phyloP scores from a whole-genome alignment of 129 eudicot species.

The Tagetes erecta region DNA sequence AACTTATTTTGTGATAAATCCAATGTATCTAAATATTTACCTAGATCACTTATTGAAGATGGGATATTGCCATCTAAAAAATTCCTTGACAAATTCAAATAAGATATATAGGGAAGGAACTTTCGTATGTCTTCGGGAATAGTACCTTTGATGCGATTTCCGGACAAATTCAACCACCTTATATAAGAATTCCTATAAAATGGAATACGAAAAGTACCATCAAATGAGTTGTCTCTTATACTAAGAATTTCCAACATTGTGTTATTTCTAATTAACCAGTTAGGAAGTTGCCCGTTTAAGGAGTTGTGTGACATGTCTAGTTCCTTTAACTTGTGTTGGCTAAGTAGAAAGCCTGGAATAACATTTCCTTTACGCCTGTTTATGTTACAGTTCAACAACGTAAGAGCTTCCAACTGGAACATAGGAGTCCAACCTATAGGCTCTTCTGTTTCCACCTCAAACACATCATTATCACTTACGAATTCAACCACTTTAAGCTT shows the following conservation, averaged over 20 bases:
- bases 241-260: neutral
- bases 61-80: constrained; percentile 25
- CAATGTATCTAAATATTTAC: neutral
- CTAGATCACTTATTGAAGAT: constrained; percentile 8
- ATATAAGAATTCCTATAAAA: neutral
- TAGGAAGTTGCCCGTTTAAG: constrained; percentile 32
- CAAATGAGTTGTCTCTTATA: constrained; percentile 27
- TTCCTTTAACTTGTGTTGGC: constrained; percentile 20
- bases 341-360: constrained; percentile 34
- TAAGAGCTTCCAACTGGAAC: constrained; percentile 37
- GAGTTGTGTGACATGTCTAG: constrained; percentile 27
- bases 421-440: constrained; percentile 25
- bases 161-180: neutral
- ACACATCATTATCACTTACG: neutral
- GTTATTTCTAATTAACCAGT: constrained; percentile 34
- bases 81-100: constrained; percentile 29
- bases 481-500: constrained; percentile 25
- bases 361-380: constrained; percentile 6
- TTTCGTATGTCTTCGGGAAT: constrained; percentile 15
- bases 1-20: constrained; percentile 37
- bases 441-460: constrained; percentile 29
- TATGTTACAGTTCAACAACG: constrained; percentile 18
- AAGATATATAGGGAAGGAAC: neutral
- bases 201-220: neutral
- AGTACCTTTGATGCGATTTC: constrained; percentile 11